Evolutionary conservation across 129 eudicot genomes (phyloP), one percentile per base, ranked within the genome.

Genomic region (Chrysanthemum seticuspe): DNA sequence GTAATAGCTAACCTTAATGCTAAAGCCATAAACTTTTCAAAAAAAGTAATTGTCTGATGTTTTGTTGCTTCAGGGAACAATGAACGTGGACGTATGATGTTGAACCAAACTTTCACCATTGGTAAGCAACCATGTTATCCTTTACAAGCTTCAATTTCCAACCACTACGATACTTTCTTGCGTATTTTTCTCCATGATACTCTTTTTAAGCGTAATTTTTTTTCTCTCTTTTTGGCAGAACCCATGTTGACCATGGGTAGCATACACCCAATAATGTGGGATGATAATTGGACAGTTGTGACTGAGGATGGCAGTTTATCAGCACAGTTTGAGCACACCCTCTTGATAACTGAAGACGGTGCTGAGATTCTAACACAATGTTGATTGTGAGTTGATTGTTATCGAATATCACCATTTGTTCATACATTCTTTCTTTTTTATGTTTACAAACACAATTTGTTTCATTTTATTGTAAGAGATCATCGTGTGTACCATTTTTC

Each of bases 221-320:
- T 51, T 21, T 31, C 12, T 67, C 2, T 57, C 7, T 69, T 9
- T 44, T 13, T 81, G 16, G 90, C 97, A 93, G 98, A 93, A 64
- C 98, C 98, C 13, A 93, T 93, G 98, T 70, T 93, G 78, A 93
- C 98, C 3, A 82, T 89, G 5, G 98, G 98, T 25, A 87, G 96
- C 71, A 87, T 79, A 73, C 76, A 87, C 51, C 95, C 95, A 3
- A 63, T 87, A 62, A 85, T 93, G 82, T 93, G 98, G 98, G 85
- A 93, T 62, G 98, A 93, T 77, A 70, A 93, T 61, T 93, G 98
- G 98, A 93, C 98, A 3, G 89, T 89, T 15, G 95, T 93, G 44
- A 93, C 98, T 0, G 86, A 77, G 65, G 98, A 93, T 77, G 97
- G 92, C 10, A 89, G 96, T 83, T 91, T 90, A 48, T 89, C 96